phyloP scores from a whole-genome alignment of 2,329 filamentous ascomycete genomes.

The Fusarium virguliforme region DNA sequence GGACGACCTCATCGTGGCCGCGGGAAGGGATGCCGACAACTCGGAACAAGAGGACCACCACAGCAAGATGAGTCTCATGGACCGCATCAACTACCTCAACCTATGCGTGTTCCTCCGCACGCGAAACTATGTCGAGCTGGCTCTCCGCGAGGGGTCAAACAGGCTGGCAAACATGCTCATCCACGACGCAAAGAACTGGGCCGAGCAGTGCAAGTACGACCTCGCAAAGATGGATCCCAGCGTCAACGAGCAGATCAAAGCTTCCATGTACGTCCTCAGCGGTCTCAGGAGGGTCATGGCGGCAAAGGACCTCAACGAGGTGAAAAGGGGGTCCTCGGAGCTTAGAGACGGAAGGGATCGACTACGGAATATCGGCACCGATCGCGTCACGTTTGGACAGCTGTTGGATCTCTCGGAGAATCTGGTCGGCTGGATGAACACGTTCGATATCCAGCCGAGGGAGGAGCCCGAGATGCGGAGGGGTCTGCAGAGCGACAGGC shows the following conservation, averaged over 20 bases:
- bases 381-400: constrained; percentile 18
- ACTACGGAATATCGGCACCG: neutral
- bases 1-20: constrained; percentile 16
- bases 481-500: constrained; percentile 2
- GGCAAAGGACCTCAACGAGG: neutral
- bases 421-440: neutral
- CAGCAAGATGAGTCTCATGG: constrained; percentile 17
- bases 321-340: neutral
- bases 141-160: constrained; percentile 14
- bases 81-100: constrained; percentile 43
- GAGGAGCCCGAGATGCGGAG: neutral
- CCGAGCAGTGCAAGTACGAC: constrained; percentile 19
- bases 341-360: neutral
- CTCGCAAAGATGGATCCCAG: constrained; percentile 32
- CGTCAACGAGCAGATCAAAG: constrained; percentile 20
- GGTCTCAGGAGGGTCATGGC: constrained; percentile 20
- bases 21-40: neutral
- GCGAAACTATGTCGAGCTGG: constrained; percentile 34
- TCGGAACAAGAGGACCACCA: neutral
- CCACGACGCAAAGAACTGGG: constrained; percentile 26
- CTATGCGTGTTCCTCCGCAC: constrained; percentile 35
- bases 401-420: constrained; percentile 7
- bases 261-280: constrained; percentile 30
- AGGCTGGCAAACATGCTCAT: constrained; percentile 22
- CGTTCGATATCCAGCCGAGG: neutral